Evolutionary conservation across 805 yeast genomes (phyloP).

Genomic region (Wickerhamiella nectarea): DNA sequence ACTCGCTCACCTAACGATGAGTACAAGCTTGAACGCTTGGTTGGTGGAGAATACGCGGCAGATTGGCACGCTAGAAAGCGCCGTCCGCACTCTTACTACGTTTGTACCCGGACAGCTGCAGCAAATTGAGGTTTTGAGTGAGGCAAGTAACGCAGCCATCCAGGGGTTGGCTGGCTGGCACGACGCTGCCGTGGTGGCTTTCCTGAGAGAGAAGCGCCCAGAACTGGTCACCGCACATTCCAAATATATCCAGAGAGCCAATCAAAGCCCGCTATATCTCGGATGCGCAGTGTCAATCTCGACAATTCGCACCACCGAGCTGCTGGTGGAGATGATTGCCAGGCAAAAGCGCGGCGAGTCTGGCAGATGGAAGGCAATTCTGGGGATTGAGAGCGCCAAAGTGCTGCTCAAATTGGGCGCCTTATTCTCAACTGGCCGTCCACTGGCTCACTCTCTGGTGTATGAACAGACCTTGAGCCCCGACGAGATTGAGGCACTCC

Average conservation of each 20-base stretch:
- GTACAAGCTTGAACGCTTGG: slow-evolving; percentile 20
- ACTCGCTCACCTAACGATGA: not conserved
- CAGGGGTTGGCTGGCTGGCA: slow-evolving; percentile 28
- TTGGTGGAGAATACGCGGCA: slow-evolving; percentile 27
- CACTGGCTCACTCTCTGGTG: slow-evolving; percentile 22
- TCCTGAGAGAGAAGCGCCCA: slow-evolving; percentile 11
- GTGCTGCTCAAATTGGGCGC: slow-evolving; percentile 24
- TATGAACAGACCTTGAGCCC: slow-evolving; percentile 29
- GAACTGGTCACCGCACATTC: slow-evolving; percentile 11
- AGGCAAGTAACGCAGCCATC: slow-evolving; percentile 24
- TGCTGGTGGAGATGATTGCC: slow-evolving; percentile 28
- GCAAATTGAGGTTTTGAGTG: slow-evolving; percentile 29
- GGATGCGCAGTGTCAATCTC: slow-evolving; percentile 22
- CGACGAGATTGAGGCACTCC: slow-evolving; percentile 17
- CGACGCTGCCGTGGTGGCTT: slow-evolving; percentile 26
- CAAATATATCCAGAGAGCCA: slow-evolving; percentile 13
- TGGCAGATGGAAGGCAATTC: slow-evolving; percentile 23
- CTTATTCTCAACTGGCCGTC: slow-evolving; percentile 21
- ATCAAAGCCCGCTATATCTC: slow-evolving; percentile 18
- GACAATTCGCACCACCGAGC: slow-evolving; percentile 25
- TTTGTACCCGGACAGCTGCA: slow-evolving; percentile 30
- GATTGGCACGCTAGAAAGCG: slow-evolving; percentile 28
- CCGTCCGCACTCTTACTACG: slow-evolving; percentile 25
- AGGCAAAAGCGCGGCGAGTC: slow-evolving; percentile 19
- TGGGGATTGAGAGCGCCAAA: slow-evolving; percentile 24